Conservation (phyloP, 129 eudicot species). For the Flaveria robusta region DNA sequence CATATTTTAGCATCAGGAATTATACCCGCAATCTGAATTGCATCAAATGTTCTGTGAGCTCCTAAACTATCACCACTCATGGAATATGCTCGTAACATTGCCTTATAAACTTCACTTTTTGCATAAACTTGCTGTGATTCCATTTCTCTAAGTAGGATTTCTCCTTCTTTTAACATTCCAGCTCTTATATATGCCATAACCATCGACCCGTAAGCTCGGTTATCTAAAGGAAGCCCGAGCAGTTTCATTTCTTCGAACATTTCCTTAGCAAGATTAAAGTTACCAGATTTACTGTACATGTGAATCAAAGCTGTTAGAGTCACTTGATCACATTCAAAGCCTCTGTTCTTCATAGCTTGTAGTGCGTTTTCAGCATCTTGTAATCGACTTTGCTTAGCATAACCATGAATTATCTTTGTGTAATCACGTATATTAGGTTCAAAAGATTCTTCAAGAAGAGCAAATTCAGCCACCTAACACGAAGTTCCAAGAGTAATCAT, state of each 20-base stretch:
- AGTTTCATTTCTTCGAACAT: slow-evolving; percentile 76
- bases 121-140: slow-evolving; percentile 70
- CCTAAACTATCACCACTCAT: slow-evolving; percentile 80
- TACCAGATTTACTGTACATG: slow-evolving; percentile 94
- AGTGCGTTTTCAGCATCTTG: slow-evolving; percentile 68
- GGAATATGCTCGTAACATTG: slow-evolving; percentile 82
- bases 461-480: slow-evolving; percentile 64
- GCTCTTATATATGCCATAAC: slow-evolving; percentile 90
- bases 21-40: slow-evolving; percentile 75
- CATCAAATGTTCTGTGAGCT: slow-evolving; percentile 84
- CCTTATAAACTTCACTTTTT: slow-evolving; percentile 86
- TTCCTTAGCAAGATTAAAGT: slow-evolving; percentile 64
- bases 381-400: slow-evolving; percentile 65
- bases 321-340: slow-evolving; percentile 73
- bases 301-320: slow-evolving; percentile 79
- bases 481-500: slow-evolving; percentile 1
- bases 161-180: slow-evolving; percentile 59
- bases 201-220: slow-evolving; percentile 85
- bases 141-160: slow-evolving; percentile 67
- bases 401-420: slow-evolving; percentile 79
- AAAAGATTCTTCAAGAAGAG: slow-evolving; percentile 75
- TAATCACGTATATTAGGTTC: slow-evolving; percentile 89
- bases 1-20: slow-evolving; percentile 80
- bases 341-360: slow-evolving; percentile 63
- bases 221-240: slow-evolving; percentile 64